These are phyloP conservation scores for Colletotrichum spinosum DNA, from an alignment of 2,329 filamentous ascomycete genomes.

Conservation along the genomic window DNA sequence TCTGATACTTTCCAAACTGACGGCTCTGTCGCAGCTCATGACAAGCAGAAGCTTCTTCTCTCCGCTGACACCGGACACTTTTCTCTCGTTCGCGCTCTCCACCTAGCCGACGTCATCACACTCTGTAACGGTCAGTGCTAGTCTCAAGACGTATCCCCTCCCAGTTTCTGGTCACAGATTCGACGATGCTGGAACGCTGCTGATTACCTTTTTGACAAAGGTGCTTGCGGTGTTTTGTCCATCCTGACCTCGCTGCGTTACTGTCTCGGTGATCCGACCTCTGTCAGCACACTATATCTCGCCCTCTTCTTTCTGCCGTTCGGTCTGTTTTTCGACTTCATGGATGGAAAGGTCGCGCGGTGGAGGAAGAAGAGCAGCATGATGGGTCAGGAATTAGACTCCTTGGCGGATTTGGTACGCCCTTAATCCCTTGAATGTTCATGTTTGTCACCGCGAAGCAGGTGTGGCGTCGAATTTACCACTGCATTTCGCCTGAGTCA, in stretches of 20 bases:
- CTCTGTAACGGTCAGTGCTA: constrained; percentile 75
- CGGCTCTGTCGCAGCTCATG: constrained; percentile 60
- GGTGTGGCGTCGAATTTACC: neutral
- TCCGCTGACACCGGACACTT: constrained; percentile 80
- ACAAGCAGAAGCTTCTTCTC: constrained; percentile 83
- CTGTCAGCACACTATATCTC: constrained; percentile 79
- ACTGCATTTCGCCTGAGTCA: neutral
- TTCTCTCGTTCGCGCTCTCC: constrained; percentile 74
- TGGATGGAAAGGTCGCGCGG: constrained; percentile 95
- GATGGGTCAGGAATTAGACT: constrained; percentile 98
- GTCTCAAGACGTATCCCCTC: neutral
- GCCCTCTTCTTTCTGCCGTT: constrained; percentile 91
- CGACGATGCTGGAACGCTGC: neutral
- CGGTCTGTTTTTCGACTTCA: constrained; percentile 96
- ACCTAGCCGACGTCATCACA: constrained; percentile 87
- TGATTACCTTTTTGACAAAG: constrained; percentile 20
- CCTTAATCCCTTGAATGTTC: too few relatives aligned
- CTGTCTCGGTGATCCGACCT: constrained; percentile 77
- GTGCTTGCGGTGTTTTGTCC: constrained; percentile 86
- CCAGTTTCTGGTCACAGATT: too few relatives aligned
- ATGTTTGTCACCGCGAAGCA: constrained; percentile 48
- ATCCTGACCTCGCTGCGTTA: constrained; percentile 96
- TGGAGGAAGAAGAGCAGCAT: constrained; percentile 97
- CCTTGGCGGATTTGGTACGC: constrained; percentile 86
- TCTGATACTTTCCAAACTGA: constrained; percentile 19